These are phyloP conservation scores for Fonsecaea nubica DNA, from an alignment of 2,329 filamentous ascomycete species.

Conservation along the genomic window DNA sequence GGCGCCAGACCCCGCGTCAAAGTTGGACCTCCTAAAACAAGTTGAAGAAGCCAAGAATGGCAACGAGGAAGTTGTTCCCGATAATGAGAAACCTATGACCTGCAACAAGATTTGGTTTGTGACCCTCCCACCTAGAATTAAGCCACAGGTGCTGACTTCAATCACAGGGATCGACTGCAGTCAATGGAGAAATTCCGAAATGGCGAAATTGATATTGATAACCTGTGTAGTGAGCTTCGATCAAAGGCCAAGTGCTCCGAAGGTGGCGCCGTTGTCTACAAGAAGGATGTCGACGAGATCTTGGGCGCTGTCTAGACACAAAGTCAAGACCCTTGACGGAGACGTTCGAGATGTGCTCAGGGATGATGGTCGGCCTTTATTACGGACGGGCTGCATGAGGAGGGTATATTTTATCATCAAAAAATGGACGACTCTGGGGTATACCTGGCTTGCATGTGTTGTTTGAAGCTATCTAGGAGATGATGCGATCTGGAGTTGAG, in stretches of 20 bases:
- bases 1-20: constrained; percentile 52
- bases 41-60: constrained; percentile 77
- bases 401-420: constrained; percentile 27
- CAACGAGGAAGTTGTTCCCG: constrained; percentile 71
- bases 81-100: constrained; percentile 71
- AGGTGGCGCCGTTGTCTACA: constrained; percentile 84
- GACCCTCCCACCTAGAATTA: neutral
- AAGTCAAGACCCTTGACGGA: neutral
- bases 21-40: constrained; percentile 75
- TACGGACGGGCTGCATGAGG: constrained; percentile 19
- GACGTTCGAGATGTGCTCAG: neutral
- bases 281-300: constrained; percentile 84
- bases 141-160: constrained; percentile 51
- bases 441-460: constrained; percentile 7
- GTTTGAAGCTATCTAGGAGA: constrained; percentile 14
- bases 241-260: constrained; percentile 95
- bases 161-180: constrained; percentile 82
- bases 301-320: constrained; percentile 53
- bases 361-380: constrained; percentile 11
- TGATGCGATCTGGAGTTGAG: constrained; percentile 19
- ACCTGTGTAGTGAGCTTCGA: constrained; percentile 87
- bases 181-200: constrained; percentile 84
- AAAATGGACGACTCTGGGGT: constrained; percentile 20
- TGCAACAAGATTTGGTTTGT: constrained; percentile 94
- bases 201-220: constrained; percentile 92